A percentile compares a stretch with the other conserved stretches of the same genome.
Evolutionary conservation across 257 asterid species (phyloP).

Genomic region (Rauvolfia tetraphylla): DNA sequence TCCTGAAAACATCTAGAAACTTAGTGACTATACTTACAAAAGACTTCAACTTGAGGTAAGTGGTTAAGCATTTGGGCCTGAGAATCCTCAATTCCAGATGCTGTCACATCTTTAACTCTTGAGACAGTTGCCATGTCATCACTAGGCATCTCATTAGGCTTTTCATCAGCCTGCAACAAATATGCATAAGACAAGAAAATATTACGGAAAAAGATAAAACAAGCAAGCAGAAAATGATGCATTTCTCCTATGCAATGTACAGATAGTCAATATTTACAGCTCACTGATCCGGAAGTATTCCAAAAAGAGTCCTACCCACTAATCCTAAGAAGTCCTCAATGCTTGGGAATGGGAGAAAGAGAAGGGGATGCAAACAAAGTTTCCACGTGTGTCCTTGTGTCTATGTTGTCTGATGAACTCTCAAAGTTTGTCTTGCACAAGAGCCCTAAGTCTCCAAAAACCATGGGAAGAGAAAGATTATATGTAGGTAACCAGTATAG

Average conservation of each 20-base stretch:
- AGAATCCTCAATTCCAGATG: constrained; percentile 38
- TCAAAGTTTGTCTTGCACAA: not conserved
- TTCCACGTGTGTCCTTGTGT: not conserved
- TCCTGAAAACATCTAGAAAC: constrained; percentile 11
- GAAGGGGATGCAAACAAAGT: not conserved
- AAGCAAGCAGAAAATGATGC: not conserved
- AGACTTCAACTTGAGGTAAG: constrained; percentile 54
- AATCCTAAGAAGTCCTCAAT: not conserved
- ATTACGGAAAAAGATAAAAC: not conserved
- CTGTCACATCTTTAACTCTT: constrained; percentile 42
- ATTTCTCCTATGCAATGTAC: not conserved
- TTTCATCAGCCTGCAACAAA: constrained; percentile 56
- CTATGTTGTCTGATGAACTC: not conserved
- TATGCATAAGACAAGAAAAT: not conserved
- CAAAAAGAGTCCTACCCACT: not conserved
- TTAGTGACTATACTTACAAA: constrained; percentile 50
- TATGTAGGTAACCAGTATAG: not conserved
- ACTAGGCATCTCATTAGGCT: constrained; percentile 32
- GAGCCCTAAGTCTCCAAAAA: not conserved
- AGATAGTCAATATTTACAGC: not conserved
- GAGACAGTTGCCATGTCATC: constrained; percentile 38
- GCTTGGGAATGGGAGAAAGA: not conserved
- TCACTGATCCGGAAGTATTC: not conserved
- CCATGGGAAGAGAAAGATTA: not conserved
- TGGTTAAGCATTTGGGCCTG: constrained; percentile 36